Evolutionary conservation across 1,139 yeast genomes (phyloP), one percentile per base, ranked within the genome.

Genomic region (Yamadazyma jaroonii): DNA sequence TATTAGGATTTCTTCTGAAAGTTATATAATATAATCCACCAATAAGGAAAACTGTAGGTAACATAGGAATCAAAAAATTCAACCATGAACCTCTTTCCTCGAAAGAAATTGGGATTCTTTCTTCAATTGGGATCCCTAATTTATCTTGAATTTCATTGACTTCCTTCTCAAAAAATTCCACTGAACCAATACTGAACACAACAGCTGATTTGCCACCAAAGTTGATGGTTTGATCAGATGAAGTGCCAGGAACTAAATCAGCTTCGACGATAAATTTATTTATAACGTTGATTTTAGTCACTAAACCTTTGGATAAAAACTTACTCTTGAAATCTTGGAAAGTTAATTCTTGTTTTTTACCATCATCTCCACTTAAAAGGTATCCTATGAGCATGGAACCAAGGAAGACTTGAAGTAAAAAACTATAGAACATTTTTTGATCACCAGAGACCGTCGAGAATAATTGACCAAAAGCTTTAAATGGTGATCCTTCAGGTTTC

Each of bases 301-400:
- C 97, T 33, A 84, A 68, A 4, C 97, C 97, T 50, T 81, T 83
- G 48, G 86, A 94, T 32, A 92, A 71, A 54, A 84, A 88, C 43
- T 84, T 81, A 15, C 82, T 75, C 55, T 86, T 85, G 70, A 92
- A 92, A 57, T 88, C 96, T 62, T 90, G 97, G 75, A 87, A 88
- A 2, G 97, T 84, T 46, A 92, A 69, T 46, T 77, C 75, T 42
- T 33, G 31, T 10, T n/a, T 10, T 4, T 11, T 27, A 14, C 22
- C n/a, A 13, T 25, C 27, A 21, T 13, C 4, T 6, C 25, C 11
- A 26, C 25, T 20, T 10, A 26, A 6, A 9, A 32, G 12, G 17
- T 14, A 32, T 3, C 31, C 31, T 3, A 26, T 9, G 4, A 32
- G 3, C 12, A 26, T 12, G 6, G 31, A 26, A 10, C 6, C 11